Base-by-base conservation (phyloP, 2,329 filamentous ascomycete genomes). In the Dothistroma pini region DNA sequence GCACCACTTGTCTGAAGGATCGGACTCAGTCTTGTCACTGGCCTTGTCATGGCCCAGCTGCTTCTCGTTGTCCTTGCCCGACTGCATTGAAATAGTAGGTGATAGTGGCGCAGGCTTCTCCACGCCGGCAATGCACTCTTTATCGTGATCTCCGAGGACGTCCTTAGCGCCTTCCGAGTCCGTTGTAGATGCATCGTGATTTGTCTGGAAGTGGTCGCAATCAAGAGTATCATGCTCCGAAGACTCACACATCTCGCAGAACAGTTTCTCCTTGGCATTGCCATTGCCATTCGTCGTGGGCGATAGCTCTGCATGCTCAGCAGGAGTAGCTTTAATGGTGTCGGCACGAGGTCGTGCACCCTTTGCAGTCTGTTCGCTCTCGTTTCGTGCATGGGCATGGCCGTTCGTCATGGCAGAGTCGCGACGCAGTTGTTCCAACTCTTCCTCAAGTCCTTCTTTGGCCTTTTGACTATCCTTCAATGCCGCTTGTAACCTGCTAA, bases 181-280 rank as follows among this genome's bases (percentile, higher is more conserved):
- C 48, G 57, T 8, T 31, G 60, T 59, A 22, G 58, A 58, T 12
- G 63, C 63, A 25, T 56, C 57, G 53, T 59, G 54, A 59, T 59
- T 52, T 57, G 50, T n/a, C 48, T 67, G 67, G 57, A 72, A 67
- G 19, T 70, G 63, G 25, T 90, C 92, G 81, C 93, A 97, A 22
- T 90, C 96, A 59, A 97, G 81, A 63, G 97, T 96, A 70, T 97
- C 93, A 72, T 97, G 93, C 16, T 93, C 93, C 52, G 86, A 84
- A 35, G 90, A 90, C 78, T 97, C 93, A 78, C 93, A 97, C 64
- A 97, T 95, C 77, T 97, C 95, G 76, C 93, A 97, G 89, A 90
- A 96, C 12, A 53, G 51, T 29, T 53, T 35, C 29, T 53, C 51
- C 21, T 35, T 53, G 64, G 32, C 21, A 93, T 83, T 22, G 49